Evolutionary conservation across 257 asterid genomes (phyloP).

Genomic region (Solanum corneliomulleri): DNA sequence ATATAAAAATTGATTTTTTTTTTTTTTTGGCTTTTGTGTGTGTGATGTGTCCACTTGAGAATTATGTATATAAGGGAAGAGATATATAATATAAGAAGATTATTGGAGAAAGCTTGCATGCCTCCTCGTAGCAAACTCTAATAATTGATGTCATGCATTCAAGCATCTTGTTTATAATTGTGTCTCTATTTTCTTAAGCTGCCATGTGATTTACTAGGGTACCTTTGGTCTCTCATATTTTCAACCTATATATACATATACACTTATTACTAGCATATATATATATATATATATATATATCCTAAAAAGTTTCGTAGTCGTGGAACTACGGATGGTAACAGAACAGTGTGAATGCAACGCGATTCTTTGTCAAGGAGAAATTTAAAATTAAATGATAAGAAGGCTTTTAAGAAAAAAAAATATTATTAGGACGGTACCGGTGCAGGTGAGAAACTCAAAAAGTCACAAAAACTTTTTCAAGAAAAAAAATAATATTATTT

Average conservation of each 20-base stretch:
- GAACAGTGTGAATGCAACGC: too few relatives aligned
- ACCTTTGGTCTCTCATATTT: conserved; percentile 1
- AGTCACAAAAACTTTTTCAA: background rate
- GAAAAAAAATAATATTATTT: background rate
- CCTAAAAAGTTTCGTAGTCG: background rate
- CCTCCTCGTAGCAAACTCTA: conserved; percentile 26
- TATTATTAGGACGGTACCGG: background rate
- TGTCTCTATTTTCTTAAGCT: conserved; percentile 51
- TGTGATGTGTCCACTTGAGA: conserved; percentile 42
- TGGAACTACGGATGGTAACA: background rate
- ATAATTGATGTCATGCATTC: conserved; percentile 69
- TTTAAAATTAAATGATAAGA: background rate
- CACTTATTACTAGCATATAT: background rate
- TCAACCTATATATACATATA: background rate
- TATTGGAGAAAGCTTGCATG: background rate
- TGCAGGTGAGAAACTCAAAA: background rate
- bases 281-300: background rate
- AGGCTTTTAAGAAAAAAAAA: background rate
- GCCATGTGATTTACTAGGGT: conserved; percentile 10
- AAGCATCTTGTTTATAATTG: conserved; percentile 55
- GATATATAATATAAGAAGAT: background rate
- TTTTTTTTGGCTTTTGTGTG: conserved; percentile 2
- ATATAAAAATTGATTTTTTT: background rate
- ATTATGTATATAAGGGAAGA: conserved; percentile 41
- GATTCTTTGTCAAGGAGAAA: too few relatives aligned